Percentiles rank a stretch among this genome's conserved stretches.
phyloP scores from a whole-genome alignment of 495 filamentous ascomycete species.

The Trichoderma reesei region DNA sequence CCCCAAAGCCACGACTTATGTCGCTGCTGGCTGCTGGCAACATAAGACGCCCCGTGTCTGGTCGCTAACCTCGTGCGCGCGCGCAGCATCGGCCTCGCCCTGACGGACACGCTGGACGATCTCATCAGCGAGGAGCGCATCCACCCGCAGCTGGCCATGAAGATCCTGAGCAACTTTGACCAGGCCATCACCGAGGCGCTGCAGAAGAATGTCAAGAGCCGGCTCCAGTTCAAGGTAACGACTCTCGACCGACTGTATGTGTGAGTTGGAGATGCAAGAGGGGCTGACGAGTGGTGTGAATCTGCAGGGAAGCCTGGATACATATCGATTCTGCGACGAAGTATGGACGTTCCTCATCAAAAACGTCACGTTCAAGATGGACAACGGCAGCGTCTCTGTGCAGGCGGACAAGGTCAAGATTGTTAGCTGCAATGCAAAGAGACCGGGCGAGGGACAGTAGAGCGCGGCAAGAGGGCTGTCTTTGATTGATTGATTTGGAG shows the following conservation, averaged over 20 bases:
- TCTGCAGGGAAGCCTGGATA: conserved; percentile 85
- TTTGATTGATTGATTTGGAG: no score
- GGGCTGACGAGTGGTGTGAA: not conserved
- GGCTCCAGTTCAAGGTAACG: conserved; percentile 88
- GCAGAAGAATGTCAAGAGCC: conserved; percentile 80
- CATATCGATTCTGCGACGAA: conserved; percentile 99
- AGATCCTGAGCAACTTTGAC: conserved; percentile 90
- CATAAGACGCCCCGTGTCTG: conserved; percentile 11
- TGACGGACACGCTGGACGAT: conserved; percentile 95
- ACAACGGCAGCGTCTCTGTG: conserved; percentile 52
- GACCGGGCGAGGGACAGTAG: conserved; percentile 49
- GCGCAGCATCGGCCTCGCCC: conserved; percentile 72
- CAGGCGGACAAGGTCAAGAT: conserved; percentile 85
- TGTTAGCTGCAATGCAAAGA: conserved; percentile 87
- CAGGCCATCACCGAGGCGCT: conserved; percentile 78
- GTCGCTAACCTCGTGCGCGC: conserved; percentile 1
- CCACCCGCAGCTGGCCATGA: conserved; percentile 97
- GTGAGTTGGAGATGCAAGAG: not conserved
- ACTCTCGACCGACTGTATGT: not conserved
- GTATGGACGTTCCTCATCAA: conserved; percentile 99
- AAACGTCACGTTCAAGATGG: conserved; percentile 94
- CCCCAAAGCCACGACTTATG: no score
- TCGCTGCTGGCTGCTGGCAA: not conserved
- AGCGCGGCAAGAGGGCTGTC: not conserved
- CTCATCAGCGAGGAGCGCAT: conserved; percentile 87